A percentile compares a stretch with the other conserved stretches of the same genome.
phyloP scores from a whole-genome alignment of 495 filamentous ascomycete species.

The Tetracladium marchalianum region DNA sequence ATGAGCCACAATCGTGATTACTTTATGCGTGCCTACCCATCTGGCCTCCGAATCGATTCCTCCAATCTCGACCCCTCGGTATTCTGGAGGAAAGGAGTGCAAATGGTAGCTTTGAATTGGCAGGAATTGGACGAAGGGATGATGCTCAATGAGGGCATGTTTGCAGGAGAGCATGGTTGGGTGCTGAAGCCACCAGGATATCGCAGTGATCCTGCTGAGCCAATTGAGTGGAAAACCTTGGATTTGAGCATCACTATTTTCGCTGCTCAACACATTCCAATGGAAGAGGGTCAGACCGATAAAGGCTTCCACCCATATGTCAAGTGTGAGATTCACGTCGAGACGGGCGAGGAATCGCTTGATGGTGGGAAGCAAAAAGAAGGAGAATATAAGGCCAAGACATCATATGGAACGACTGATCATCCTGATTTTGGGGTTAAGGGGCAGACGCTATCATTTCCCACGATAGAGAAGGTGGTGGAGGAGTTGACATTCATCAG shows the following conservation, averaged over 20 bases:
- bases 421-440: conserved; percentile 65
- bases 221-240: conserved; percentile 22
- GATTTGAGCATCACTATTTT: conserved; percentile 40
- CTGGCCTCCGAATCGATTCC: conserved; percentile 68
- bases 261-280: conserved; percentile 41
- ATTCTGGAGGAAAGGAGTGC: conserved; percentile 84
- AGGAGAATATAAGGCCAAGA: conserved; percentile 60
- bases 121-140: conserved; percentile 82
- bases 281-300: conserved; percentile 28
- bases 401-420: conserved; percentile 46
- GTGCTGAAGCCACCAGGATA: conserved; percentile 73
- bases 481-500: conserved; percentile 74
- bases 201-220: conserved; percentile 26
- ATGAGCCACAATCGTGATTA: conserved; percentile 76
- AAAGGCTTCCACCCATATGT: conserved; percentile 32
- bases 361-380: conserved; percentile 31
- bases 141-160: conserved; percentile 96
- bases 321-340: conserved; percentile 73
- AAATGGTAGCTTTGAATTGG: conserved; percentile 93
- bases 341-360: conserved; percentile 41
- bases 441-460: conserved; percentile 43
- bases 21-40: conserved; percentile 85
- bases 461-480: conserved; percentile 51
- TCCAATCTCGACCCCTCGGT: conserved; percentile 76
- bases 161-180: conserved; percentile 69